These are phyloP conservation scores for Aspergillus novoparasiticus DNA, from an alignment of 2,329 filamentous ascomycete species.

Conservation along the genomic window DNA sequence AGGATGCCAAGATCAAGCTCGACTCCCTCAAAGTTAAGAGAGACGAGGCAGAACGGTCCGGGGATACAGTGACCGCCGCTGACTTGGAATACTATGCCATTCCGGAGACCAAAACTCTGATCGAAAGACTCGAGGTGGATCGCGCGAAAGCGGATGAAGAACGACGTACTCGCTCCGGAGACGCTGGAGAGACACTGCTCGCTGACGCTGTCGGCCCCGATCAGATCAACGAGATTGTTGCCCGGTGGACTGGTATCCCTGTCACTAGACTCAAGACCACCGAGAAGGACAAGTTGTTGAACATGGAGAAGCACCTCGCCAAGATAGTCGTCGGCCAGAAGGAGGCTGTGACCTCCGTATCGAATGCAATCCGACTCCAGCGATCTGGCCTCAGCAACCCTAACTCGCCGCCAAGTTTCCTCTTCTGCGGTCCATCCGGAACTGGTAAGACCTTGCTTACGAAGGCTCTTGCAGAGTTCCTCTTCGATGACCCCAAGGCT, in stretches of 20 bases:
- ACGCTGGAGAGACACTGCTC: constrained; percentile 70
- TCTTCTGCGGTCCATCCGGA: constrained; percentile 97
- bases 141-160: constrained; percentile 77
- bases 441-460: constrained; percentile 97
- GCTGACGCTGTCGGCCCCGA: constrained; percentile 94
- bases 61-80: constrained; percentile 83
- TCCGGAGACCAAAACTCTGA: constrained; percentile 81
- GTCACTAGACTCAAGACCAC: constrained; percentile 91
- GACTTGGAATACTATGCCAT: constrained; percentile 98
- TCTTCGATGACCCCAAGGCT: constrained; percentile 94
- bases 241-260: constrained; percentile 96
- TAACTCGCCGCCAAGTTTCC: constrained; percentile 95
- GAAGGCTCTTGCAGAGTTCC: constrained; percentile 94
- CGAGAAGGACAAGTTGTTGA: constrained; percentile 96
- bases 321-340: constrained; percentile 90
- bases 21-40: constrained; percentile 88
- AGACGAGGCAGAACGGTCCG: constrained; percentile 86
- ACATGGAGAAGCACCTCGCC: constrained; percentile 87
- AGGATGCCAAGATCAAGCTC: constrained; percentile 92
- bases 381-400: constrained; percentile 93
- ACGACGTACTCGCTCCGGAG: constrained; percentile 57
- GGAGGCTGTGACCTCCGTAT: constrained; percentile 89
- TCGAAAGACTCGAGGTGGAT: constrained; percentile 77
- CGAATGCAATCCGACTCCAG: constrained; percentile 93
- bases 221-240: constrained; percentile 98